Conservation (phyloP, 441 rosid genomes). For the Lepidium campestre region DNA sequence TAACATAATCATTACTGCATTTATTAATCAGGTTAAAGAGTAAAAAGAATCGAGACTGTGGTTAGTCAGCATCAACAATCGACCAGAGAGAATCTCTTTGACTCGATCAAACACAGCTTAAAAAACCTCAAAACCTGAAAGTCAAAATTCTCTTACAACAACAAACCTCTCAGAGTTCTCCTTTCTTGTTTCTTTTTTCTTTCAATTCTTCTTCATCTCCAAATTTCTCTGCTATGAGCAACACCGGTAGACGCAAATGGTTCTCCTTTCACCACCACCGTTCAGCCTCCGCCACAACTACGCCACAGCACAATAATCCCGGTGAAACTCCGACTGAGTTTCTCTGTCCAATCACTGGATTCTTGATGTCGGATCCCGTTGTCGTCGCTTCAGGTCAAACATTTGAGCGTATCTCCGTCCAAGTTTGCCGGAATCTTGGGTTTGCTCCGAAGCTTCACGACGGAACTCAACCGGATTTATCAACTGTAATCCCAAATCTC, state of each 20-base stretch:
- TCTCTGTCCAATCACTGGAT: conserved; percentile 44
- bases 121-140: conserved; percentile 3
- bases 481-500: conserved; percentile 43
- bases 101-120: conserved; percentile 4
- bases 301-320: not conserved
- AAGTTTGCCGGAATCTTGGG: conserved; percentile 43
- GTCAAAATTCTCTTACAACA: conserved; percentile 16
- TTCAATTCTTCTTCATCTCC: not conserved
- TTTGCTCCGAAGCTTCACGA: conserved; percentile 38
- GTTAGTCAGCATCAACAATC: not conserved
- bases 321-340: conserved; percentile 43
- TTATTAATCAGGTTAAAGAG: not conserved
- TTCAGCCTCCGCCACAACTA: conserved; percentile 26
- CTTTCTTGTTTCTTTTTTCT: not conserved
- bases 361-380: conserved; percentile 56
- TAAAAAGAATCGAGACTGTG: not conserved
- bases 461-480: conserved; percentile 46
- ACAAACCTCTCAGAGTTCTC: not conserved
- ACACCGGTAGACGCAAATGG: conserved; percentile 70
- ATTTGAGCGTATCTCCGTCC: conserved; percentile 50
- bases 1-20: not conserved
- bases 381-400: conserved; percentile 62
- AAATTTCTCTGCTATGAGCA: conserved; percentile 42
- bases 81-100: not conserved
- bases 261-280: conserved; percentile 46